Evolutionary conservation across 139 green algal genomes (phyloP).

Genomic region (Tetradesmus obliquus): DNA sequence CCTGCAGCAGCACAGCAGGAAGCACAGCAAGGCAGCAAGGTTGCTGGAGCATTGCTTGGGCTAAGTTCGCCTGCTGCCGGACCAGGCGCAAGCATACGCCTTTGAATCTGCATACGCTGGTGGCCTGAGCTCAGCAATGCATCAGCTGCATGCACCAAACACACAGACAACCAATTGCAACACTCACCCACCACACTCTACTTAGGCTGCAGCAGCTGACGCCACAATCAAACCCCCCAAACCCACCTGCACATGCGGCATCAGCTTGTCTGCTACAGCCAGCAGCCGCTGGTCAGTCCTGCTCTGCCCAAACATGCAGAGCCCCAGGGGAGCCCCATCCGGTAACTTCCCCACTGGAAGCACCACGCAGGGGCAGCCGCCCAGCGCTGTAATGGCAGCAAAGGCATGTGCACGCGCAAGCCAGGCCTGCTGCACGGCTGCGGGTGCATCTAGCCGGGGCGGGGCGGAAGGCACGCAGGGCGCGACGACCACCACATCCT

Average conservation of each 20-base stretch:
- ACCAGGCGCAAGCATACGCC: too few species aligned
- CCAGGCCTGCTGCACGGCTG: background rate
- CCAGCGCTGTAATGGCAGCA: conserved; percentile 51
- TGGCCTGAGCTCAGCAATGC: too few species aligned
- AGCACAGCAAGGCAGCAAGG: background rate
- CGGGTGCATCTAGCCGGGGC: background rate
- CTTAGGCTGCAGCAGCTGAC: background rate
- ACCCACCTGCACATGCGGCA: conserved; percentile 32
- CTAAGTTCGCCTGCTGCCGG: too few species aligned
- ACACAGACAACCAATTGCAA: background rate
- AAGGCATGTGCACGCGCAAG: conserved; percentile 47
- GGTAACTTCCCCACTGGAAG: conserved; percentile 50
- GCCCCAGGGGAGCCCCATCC: conserved; percentile 57
- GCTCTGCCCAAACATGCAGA: conserved; percentile 54
- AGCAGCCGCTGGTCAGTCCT: conserved; percentile 65
- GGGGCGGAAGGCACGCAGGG: conserved; percentile 54
- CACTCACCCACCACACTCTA: background rate
- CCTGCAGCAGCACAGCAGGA: background rate
- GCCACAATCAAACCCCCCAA: background rate
- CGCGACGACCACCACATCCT: conserved; percentile 69
- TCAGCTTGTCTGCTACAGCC: conserved; percentile 59
- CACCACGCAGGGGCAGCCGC: conserved; percentile 54
- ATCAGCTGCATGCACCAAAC: too few species aligned
- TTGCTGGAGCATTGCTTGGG: too few species aligned
- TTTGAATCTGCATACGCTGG: too few species aligned